These are phyloP conservation scores for Jaltomata sinuosa DNA, from an alignment of 257 asterid genomes.

Conservation along the genomic window DNA sequence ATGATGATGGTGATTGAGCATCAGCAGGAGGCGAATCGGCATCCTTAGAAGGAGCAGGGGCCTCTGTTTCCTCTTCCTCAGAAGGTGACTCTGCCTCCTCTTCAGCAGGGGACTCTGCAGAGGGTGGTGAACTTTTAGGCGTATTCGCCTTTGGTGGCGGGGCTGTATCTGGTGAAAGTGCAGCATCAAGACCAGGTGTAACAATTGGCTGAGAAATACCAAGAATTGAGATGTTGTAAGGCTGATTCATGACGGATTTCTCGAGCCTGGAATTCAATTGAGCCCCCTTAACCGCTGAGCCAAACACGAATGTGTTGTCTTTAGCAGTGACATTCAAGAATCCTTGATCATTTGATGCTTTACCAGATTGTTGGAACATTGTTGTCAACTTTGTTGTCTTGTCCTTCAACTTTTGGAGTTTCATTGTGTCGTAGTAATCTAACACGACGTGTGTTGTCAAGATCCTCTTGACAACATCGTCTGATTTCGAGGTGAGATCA, in stretches of 20 bases:
- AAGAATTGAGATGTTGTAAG: constrained; percentile 67
- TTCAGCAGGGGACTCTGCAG: not conserved
- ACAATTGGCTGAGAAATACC: constrained; percentile 38
- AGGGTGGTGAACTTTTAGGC: not conserved
- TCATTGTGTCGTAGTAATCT: constrained; percentile 54
- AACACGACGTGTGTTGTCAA: constrained; percentile 60
- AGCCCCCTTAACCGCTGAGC: constrained; percentile 50
- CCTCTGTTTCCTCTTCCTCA: not conserved
- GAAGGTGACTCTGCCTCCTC: not conserved
- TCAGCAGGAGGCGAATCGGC: not conserved
- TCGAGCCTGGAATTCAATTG: constrained; percentile 16
- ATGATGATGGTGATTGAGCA: not conserved
- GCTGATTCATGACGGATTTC: constrained; percentile 33
- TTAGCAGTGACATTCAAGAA: constrained; percentile 33
- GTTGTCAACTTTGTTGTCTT: constrained; percentile 35
- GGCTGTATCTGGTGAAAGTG: not conserved
- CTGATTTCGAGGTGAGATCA: constrained; percentile 16
- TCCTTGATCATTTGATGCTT: constrained; percentile 33
- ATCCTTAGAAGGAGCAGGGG: not conserved
- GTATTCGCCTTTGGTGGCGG: not conserved
- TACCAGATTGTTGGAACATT: constrained; percentile 38
- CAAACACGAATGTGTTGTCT: constrained; percentile 34
- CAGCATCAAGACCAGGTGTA: constrained; percentile 49
- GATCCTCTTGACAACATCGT: constrained; percentile 26
- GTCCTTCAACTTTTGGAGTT: constrained; percentile 36